Percentiles rank a stretch among this genome's conserved stretches.
Conservation (phyloP, 495 filamentous ascomycete genomes). For the Talaromyces adpressus region DNA sequence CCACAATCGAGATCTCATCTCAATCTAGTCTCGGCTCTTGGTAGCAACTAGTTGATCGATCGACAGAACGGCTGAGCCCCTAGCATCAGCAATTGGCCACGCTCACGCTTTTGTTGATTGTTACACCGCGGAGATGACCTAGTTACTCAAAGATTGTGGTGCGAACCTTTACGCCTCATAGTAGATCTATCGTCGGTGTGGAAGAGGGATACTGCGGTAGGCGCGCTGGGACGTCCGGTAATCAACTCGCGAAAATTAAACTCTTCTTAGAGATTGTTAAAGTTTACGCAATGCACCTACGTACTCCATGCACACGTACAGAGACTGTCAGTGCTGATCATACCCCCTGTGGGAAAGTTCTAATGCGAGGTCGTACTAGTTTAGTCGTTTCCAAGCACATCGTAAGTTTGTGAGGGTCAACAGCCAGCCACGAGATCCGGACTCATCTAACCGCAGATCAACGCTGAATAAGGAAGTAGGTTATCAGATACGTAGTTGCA, state of each 20-base stretch:
- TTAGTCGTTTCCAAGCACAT: background rate
- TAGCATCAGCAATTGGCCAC: background rate
- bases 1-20: conserved; percentile 5
- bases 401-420: background rate
- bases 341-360: background rate
- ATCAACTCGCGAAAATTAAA: background rate
- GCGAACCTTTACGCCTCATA: background rate
- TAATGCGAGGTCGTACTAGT: background rate
- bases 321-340: background rate
- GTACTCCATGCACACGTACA: background rate
- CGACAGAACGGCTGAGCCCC: background rate
- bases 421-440: background rate
- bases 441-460: background rate
- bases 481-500: background rate
- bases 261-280: background rate
- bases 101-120: background rate
- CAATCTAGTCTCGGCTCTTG: conserved; percentile 1
- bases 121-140: conserved; percentile 3
- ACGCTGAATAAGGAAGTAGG: background rate
- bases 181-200: background rate
- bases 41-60: background rate
- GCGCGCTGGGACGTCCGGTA: background rate
- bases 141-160: background rate
- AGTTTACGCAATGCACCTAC: background rate
- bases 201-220: background rate